These are phyloP conservation scores for Encephalitozoon hellem DNA, from an alignment of 371 early-diverging fungal species.

Conservation along the genomic window DNA sequence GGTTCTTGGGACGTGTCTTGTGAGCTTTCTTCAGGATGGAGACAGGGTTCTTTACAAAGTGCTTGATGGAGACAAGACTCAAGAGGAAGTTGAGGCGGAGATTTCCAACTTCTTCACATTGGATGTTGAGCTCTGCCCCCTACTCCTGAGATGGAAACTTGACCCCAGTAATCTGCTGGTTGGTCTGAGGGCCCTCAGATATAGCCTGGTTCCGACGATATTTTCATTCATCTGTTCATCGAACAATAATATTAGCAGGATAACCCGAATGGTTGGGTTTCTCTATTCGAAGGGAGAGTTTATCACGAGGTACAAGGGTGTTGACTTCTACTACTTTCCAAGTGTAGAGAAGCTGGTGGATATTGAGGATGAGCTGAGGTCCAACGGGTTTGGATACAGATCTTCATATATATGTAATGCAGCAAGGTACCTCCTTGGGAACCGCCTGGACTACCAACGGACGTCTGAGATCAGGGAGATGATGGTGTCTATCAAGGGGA, in stretches of 20 bases:
- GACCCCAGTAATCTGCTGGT: not conserved
- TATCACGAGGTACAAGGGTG: conserved; percentile 10
- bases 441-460: not conserved
- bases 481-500: conserved; percentile 47
- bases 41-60: conserved; percentile 17
- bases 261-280: conserved; percentile 71
- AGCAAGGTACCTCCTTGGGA: conserved; percentile 52
- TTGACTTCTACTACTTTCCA: conserved; percentile 57
- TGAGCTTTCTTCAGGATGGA: conserved; percentile 32
- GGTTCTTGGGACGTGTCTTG: conserved; percentile 6
- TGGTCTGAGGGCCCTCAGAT: conserved; percentile 61
- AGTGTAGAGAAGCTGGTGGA: conserved; percentile 62
- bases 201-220: conserved; percentile 75
- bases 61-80: not conserved
- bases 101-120: conserved; percentile 70
- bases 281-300: conserved; percentile 38
- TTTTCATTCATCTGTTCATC: conserved; percentile 83
- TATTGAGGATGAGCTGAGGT: conserved; percentile 64
- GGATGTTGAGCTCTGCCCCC: conserved; percentile 63
- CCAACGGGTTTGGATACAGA: conserved; percentile 81
- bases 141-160: conserved; percentile 67
- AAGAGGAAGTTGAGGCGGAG: conserved; percentile 13
- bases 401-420: conserved; percentile 73
- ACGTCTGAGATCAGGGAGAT: not conserved
- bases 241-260: conserved; percentile 85